These are phyloP conservation scores for Pyrus pyrifolia DNA, from an alignment of 306 rosid species.

Conservation along the genomic window DNA sequence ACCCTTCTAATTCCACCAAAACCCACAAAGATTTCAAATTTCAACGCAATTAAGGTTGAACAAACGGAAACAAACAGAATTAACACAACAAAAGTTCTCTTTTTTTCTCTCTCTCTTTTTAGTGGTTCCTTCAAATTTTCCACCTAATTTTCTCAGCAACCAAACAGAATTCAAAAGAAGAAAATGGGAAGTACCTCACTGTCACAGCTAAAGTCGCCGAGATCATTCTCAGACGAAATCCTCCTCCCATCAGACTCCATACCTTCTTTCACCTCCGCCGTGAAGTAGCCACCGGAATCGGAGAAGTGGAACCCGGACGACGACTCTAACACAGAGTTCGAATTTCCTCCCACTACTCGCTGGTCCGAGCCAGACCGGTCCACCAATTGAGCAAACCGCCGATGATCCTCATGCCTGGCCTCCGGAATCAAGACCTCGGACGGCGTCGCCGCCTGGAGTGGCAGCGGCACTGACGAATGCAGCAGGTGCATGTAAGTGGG, in stretches of 20 bases:
- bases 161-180: background rate
- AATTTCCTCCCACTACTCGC: slow-evolving; percentile 6
- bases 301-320: slow-evolving; percentile 1
- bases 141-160: background rate
- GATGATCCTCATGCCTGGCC: slow-evolving; percentile 10
- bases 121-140: background rate
- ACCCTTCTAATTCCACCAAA: slow-evolving; percentile 35
- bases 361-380: slow-evolving; percentile 16
- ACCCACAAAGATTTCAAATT: slow-evolving; percentile 15
- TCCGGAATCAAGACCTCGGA: slow-evolving; percentile 11
- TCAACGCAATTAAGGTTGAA: slow-evolving; percentile 5
- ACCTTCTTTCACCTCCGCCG: slow-evolving; percentile 14
- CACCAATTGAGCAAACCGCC: slow-evolving; percentile 9
- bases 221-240: slow-evolving; percentile 37
- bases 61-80: background rate
- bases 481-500: slow-evolving; percentile 16
- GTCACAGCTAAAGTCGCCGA: slow-evolving; percentile 38
- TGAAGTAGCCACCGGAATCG: slow-evolving; percentile 22
- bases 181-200: slow-evolving; percentile 37
- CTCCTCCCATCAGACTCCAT: slow-evolving; percentile 31
- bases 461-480: slow-evolving; percentile 13
- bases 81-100: background rate
- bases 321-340: slow-evolving; percentile 4
- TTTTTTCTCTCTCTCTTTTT: background rate
- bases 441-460: slow-evolving; percentile 12